Evolutionary conservation across 306 rosid species (phyloP).

Genomic region (Prunus mongolica): DNA sequence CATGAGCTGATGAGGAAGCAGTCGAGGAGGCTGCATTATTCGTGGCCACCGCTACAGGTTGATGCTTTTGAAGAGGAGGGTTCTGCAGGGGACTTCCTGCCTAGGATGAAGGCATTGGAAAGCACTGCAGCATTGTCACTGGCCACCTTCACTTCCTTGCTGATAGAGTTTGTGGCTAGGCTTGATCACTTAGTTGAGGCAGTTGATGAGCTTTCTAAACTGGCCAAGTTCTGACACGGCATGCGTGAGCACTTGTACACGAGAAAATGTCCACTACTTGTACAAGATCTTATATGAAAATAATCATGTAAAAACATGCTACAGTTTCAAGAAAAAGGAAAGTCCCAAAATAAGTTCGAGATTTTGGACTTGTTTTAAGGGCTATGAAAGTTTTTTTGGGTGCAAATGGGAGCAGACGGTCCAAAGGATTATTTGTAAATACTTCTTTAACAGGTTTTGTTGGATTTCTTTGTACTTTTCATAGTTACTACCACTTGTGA

Average conservation of each 20-base stretch:
- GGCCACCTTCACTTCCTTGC: conserved; percentile 58
- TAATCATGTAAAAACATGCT: neutral
- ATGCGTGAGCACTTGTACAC: neutral
- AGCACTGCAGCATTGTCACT: conserved; percentile 58
- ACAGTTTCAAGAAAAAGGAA: neutral
- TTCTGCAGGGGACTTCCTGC: conserved; percentile 29
- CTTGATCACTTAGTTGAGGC: conserved; percentile 69
- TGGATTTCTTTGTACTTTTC: too few species aligned
- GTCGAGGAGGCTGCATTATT: conserved; percentile 52
- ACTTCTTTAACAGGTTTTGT: neutral
- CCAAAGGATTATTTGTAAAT: neutral
- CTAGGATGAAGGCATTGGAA: conserved; percentile 48
- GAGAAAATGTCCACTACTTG: neutral
- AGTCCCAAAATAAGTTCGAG: neutral
- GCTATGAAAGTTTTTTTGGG: too few species aligned
- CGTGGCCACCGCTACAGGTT: conserved; percentile 62
- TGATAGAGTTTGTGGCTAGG: conserved; percentile 73
- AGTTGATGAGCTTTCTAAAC: conserved; percentile 56
- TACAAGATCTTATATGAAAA: neutral
- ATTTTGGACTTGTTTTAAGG: neutral
- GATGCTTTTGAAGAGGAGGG: conserved; percentile 50
- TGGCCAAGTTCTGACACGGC: conserved; percentile 56
- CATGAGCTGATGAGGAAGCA: conserved; percentile 48
- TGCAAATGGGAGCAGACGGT: neutral
- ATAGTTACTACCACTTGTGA: too few species aligned